Evolutionary conservation across 2,329 filamentous ascomycete species (phyloP).

Genomic region (Penicillium sp.): DNA sequence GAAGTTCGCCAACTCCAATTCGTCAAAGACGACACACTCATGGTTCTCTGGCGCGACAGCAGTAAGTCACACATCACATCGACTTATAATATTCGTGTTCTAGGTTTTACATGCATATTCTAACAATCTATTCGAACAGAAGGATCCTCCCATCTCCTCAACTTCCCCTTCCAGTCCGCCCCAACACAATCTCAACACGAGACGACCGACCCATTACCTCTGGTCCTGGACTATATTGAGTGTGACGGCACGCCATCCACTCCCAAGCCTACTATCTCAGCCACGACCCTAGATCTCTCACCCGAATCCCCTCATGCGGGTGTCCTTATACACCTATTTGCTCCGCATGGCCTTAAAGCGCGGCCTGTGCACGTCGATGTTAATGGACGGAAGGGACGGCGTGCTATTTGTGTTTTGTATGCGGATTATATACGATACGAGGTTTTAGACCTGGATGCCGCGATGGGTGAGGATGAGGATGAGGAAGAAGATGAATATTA

Average conservation of each 20-base stretch:
- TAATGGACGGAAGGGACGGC: slow-evolving; percentile 54
- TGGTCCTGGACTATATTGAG: slow-evolving; percentile 21
- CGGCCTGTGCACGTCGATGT: slow-evolving; percentile 52
- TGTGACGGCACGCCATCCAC: slow-evolving; percentile 11
- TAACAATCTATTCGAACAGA: slow-evolving; percentile 13
- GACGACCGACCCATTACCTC: slow-evolving; percentile 7
- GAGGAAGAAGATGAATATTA: slow-evolving; percentile 31
- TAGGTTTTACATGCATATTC: not conserved
- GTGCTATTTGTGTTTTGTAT: slow-evolving; percentile 56
- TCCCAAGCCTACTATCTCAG: slow-evolving; percentile 11
- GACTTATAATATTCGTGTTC: not conserved
- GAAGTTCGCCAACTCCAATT: slow-evolving; percentile 63
- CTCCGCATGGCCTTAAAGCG: slow-evolving; percentile 42
- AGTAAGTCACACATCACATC: slow-evolving; percentile 22
- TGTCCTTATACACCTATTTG: slow-evolving; percentile 50
- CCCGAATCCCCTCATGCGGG: slow-evolving; percentile 15
- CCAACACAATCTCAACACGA: slow-evolving; percentile 1
- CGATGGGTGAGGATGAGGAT: slow-evolving; percentile 32
- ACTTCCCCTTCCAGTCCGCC: slow-evolving; percentile 31
- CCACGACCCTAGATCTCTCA: slow-evolving; percentile 22
- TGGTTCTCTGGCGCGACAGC: slow-evolving; percentile 54
- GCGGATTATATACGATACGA: slow-evolving; percentile 54
- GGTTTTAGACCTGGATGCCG: slow-evolving; percentile 56
- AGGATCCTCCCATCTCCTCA: slow-evolving; percentile 34
- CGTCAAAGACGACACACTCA: slow-evolving; percentile 59